A percentile compares a stretch with the other conserved stretches of the same genome.
Evolutionary conservation across 2,329 filamentous ascomycete genomes (phyloP).

Genomic region (Pseudogymnoascus sp.): DNA sequence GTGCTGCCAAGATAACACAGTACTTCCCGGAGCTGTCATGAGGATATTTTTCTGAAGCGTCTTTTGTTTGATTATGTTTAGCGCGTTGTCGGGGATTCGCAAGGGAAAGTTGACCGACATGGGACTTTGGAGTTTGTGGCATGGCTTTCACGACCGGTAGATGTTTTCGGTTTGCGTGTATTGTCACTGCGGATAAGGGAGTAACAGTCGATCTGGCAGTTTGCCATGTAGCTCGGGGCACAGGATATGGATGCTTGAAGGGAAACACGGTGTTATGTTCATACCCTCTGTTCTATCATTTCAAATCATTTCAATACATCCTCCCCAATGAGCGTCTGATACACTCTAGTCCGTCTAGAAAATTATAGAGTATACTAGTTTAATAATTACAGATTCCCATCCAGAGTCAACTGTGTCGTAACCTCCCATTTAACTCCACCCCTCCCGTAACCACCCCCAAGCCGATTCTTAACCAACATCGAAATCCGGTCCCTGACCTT

Average conservation of each 20-base stretch:
- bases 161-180: conserved; percentile 1
- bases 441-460: conserved; percentile 81
- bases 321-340: not conserved
- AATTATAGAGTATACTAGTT: not conserved
- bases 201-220: conserved; percentile 2
- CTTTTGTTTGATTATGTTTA: conserved; percentile 8
- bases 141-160: not conserved
- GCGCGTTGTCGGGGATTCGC: not conserved
- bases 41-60: not conserved
- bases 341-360: not conserved
- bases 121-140: not conserved
- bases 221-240: not conserved
- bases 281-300: conserved; percentile 6
- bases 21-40: conserved; percentile 23
- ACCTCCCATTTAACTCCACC: conserved; percentile 88
- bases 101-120: not conserved
- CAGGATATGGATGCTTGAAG: not conserved
- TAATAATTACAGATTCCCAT: conserved; percentile 14
- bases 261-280: not conserved
- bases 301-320: not conserved
- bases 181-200: not conserved
- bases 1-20: conserved; percentile 22
- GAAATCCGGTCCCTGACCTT: conserved; percentile 69
- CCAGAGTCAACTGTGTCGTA: conserved; percentile 60
- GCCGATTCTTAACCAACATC: conserved; percentile 70